Percentiles rank a stretch among this genome's conserved stretches.
These are phyloP conservation scores for Hirschfeldia incana DNA, from an alignment of 345 rosid species.

Conservation along the genomic window DNA sequence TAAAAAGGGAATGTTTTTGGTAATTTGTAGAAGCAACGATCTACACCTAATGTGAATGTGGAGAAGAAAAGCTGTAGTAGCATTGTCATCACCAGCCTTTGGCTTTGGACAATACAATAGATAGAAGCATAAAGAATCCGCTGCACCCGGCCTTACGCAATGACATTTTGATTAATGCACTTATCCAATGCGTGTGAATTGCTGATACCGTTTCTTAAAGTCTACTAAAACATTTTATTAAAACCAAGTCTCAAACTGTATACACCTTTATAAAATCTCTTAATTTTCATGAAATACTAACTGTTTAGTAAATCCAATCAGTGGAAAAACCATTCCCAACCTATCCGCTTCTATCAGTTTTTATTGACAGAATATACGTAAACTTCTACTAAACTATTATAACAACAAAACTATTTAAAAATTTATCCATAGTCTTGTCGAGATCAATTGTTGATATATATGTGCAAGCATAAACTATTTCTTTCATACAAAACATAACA, in stretches of 20 bases:
- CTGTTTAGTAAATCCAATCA: background rate
- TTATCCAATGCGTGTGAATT: constrained; percentile 29
- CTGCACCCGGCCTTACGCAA: constrained; percentile 32
- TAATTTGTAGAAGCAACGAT: constrained; percentile 20
- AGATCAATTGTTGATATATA: background rate
- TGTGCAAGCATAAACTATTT: background rate
- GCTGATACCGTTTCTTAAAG: constrained; percentile 23
- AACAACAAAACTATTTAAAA: background rate
- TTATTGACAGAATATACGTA: background rate
- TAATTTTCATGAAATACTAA: background rate
- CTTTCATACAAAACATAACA: background rate
- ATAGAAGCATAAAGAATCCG: constrained; percentile 27
- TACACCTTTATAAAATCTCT: background rate
- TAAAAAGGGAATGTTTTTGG: background rate
- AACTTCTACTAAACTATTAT: background rate
- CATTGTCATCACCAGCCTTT: constrained; percentile 6
- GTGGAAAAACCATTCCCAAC: background rate
- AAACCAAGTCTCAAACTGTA: background rate
- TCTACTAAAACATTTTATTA: background rate
- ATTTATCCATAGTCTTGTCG: background rate
- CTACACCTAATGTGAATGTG: constrained; percentile 18
- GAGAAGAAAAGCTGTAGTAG: background rate
- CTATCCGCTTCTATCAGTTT: background rate
- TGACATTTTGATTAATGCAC: background rate
- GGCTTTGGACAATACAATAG: constrained; percentile 15